Evolutionary conservation across 2,329 filamentous ascomycete genomes (phyloP).

Genomic region (Cladorrhinum sp.): DNA sequence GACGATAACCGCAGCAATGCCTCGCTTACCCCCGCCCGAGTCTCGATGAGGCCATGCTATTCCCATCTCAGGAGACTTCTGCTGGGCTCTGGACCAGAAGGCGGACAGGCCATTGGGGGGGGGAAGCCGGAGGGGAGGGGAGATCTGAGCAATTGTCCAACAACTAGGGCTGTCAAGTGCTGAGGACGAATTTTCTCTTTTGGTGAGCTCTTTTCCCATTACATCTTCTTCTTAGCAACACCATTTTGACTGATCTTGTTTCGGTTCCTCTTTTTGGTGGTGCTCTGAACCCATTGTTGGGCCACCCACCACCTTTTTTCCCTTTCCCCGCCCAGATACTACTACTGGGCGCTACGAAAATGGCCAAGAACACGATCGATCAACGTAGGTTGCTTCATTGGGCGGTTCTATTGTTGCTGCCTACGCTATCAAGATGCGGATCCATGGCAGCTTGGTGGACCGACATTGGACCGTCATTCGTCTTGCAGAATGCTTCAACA

Average conservation of each 20-base stretch:
- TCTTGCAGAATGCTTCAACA: conserved; percentile 13
- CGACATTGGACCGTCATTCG: conserved; percentile 14
- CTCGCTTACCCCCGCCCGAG: background rate
- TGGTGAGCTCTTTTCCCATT: background rate
- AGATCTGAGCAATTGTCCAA: background rate
- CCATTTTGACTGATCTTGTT: background rate
- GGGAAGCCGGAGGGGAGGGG: background rate
- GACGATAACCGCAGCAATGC: background rate
- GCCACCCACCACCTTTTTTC: background rate
- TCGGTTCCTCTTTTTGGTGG: background rate
- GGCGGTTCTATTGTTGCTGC: conserved; percentile 1
- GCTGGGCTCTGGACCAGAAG: background rate
- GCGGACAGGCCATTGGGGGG: background rate
- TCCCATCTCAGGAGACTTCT: background rate
- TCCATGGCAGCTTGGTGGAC: conserved; percentile 19
- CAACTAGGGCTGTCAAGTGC: background rate
- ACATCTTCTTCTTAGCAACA: background rate
- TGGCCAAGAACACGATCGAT: conserved; percentile 1
- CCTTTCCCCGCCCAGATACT: background rate
- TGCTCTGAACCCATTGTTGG: background rate
- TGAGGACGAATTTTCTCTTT: background rate
- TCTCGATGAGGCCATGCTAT: background rate
- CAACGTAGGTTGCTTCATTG: conserved; percentile 3
- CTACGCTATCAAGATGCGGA: conserved; percentile 5
- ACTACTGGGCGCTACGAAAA: background rate